phyloP scores from a whole-genome alignment of 306 rosid species.

The Corylus avellana region DNA sequence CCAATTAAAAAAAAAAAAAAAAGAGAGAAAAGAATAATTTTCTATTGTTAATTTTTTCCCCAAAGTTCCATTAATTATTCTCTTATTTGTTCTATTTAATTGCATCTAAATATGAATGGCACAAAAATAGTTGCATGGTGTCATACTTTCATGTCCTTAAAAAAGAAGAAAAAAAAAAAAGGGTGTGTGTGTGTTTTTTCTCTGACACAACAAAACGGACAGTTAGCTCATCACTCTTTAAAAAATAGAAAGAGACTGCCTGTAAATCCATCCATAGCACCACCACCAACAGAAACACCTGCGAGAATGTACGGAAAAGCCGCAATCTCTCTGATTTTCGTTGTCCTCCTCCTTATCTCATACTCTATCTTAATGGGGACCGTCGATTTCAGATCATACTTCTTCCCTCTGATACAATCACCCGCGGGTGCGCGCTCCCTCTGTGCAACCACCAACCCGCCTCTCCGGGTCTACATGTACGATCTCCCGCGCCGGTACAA shows the following conservation, averaged over 20 bases:
- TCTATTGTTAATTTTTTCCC: no score
- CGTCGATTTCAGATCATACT: conserved; percentile 66
- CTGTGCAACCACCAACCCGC: conserved; percentile 45
- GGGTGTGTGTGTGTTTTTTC: neutral
- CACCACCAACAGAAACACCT: neutral
- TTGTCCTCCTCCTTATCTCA: conserved; percentile 51
- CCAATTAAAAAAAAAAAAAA: no score
- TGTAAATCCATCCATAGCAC: neutral
- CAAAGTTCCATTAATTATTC: no score
- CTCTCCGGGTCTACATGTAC: conserved; percentile 81
- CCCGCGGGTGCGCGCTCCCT: conserved; percentile 22
- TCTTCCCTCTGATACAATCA: conserved; percentile 53
- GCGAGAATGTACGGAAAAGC: conserved; percentile 56
- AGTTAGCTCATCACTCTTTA: neutral
- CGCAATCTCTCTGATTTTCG: conserved; percentile 44
- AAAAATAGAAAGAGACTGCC: no score
- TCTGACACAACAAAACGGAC: neutral
- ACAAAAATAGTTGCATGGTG: no score
- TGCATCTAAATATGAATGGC: no score
- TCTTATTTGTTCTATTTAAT: no score
- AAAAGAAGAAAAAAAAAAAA: no score
- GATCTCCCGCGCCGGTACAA: conserved; percentile 95
- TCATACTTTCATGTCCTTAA: no score
- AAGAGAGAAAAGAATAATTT: no score
- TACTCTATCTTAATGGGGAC: conserved; percentile 66